Conservation (phyloP, 1,284 basidiomycete genomes). For the Rhizopogon hawkerae region DNA sequence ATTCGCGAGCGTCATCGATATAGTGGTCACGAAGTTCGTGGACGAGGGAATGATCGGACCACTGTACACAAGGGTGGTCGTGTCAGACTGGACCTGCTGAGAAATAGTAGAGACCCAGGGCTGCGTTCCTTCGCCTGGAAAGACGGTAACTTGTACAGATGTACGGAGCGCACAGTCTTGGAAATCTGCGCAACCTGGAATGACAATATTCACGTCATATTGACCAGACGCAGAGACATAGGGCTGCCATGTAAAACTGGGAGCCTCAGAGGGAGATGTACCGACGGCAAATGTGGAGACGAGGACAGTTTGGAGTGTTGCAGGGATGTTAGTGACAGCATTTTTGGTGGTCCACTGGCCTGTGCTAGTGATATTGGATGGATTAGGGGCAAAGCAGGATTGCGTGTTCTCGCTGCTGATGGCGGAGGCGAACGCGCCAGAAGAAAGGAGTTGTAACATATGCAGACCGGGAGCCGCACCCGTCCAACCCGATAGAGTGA, state of each 20-base stretch:
- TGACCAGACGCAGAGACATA: conserved; percentile 82
- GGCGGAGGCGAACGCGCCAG: conserved; percentile 80
- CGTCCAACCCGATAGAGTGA: conserved; percentile 71
- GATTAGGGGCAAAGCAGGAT: conserved; percentile 69
- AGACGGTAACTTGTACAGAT: conserved; percentile 75
- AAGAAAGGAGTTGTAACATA: conserved; percentile 83
- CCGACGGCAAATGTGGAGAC: conserved; percentile 62
- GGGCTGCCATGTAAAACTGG: conserved; percentile 83
- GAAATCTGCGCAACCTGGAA: conserved; percentile 80
- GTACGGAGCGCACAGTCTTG: conserved; percentile 79
- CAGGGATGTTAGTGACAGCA: conserved; percentile 66
- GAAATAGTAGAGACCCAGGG: conserved; percentile 65
- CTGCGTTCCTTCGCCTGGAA: conserved; percentile 59
- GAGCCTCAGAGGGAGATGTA: conserved; percentile 49
- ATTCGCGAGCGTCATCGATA: conserved; percentile 62
- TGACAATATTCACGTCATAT: conserved; percentile 78
- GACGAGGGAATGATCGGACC: conserved; percentile 75
- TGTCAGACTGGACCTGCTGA: conserved; percentile 67
- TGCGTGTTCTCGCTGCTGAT: conserved; percentile 49
- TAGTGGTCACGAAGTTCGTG: conserved; percentile 63
- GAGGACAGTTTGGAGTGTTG: conserved; percentile 71
- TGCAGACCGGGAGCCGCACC: conserved; percentile 80
- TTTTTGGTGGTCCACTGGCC: conserved; percentile 64
- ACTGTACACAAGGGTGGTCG: conserved; percentile 60
- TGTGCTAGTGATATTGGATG: conserved; percentile 55